Evolutionary conservation across 768 basidiomycete species (phyloP).

Genomic region (Leucogyrophana mollusca): DNA sequence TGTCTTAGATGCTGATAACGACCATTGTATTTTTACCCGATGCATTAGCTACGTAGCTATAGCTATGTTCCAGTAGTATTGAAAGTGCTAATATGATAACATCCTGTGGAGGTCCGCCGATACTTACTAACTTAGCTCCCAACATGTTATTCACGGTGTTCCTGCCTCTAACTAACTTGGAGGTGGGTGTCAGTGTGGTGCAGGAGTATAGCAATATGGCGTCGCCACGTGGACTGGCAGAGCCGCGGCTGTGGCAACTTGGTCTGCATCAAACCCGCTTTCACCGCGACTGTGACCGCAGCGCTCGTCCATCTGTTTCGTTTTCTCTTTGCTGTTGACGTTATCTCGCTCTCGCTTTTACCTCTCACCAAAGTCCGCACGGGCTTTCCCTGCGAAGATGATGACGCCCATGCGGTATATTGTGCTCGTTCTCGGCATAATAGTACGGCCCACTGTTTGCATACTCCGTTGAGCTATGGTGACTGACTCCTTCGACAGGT

Average conservation of each 20-base stretch:
- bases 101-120: not conserved
- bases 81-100: not conserved
- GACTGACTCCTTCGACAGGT: conserved; percentile 26
- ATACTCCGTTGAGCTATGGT: not conserved
- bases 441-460: conserved; percentile 37
- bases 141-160: conserved; percentile 2
- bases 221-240: not conserved
- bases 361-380: conserved; percentile 2
- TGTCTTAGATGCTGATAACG: conserved; percentile 17
- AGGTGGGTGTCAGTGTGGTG: too few species aligned
- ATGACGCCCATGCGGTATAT: conserved; percentile 65
- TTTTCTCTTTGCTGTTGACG: not conserved
- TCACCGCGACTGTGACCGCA: not conserved
- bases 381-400: conserved; percentile 32
- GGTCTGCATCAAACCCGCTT: too few species aligned
- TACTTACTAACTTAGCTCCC: not conserved
- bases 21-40: not conserved
- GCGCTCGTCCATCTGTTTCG: not conserved
- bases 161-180: too few species aligned
- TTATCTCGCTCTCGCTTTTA: not conserved
- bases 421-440: conserved; percentile 41
- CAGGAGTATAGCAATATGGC: too few species aligned
- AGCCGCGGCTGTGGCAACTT: too few species aligned
- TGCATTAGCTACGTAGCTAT: not conserved
- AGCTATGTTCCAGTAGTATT: conserved; percentile 3